Conservation (phyloP, 805 yeast species). For the Saccharomycopsis olivae region DNA sequence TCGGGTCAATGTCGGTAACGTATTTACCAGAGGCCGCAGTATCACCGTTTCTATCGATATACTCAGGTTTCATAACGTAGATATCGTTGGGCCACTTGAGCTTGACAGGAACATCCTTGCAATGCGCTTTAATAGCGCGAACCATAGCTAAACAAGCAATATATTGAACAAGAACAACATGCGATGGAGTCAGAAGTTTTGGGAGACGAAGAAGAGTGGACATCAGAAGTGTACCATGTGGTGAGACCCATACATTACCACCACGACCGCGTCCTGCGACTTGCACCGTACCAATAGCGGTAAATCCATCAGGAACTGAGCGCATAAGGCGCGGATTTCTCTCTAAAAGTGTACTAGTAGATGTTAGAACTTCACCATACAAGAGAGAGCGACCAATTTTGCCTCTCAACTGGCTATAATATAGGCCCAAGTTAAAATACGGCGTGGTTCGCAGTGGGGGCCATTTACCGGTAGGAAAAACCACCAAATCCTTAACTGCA, state of each 20-base stretch:
- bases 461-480: constrained; percentile 29
- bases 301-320: constrained; percentile 55
- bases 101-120: constrained; percentile 58
- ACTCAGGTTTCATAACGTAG: constrained; percentile 62
- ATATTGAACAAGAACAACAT: constrained; percentile 81
- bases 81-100: constrained; percentile 98
- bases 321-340: constrained; percentile 51
- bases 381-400: constrained; percentile 46
- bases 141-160: constrained; percentile 73
- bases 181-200: constrained; percentile 33
- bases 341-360: constrained; percentile 75
- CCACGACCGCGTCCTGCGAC: constrained; percentile 91
- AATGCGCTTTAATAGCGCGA: constrained; percentile 60
- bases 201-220: constrained; percentile 62
- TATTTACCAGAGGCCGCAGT: constrained; percentile 11
- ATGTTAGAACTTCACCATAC: constrained; percentile 84
- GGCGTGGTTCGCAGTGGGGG: constrained; percentile 57
- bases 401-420: constrained; percentile 34
- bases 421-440: constrained; percentile 53
- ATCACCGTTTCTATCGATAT: constrained; percentile 22
- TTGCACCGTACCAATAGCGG: constrained; percentile 70
- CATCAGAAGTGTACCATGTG: constrained; percentile 80
- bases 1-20: constrained; percentile 44
- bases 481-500: constrained; percentile 44
- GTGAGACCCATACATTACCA: constrained; percentile 91